Base-by-base conservation (phyloP, 148 eudicot species). In the Tetragonia tetragonoides region DNA sequence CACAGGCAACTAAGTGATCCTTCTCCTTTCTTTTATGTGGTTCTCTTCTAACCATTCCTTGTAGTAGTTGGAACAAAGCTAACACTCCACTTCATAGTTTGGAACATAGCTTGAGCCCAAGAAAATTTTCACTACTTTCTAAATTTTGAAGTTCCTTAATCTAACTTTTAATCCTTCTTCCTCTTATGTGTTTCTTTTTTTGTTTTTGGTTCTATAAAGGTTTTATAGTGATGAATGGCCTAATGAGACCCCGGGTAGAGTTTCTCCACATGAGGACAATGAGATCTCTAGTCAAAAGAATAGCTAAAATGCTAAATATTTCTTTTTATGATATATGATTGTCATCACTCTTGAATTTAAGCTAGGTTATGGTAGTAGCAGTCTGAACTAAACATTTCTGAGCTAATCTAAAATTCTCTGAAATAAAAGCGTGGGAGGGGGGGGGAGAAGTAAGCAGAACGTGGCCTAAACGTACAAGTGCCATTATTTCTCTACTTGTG, bases 61-160 rank as follows among this genome's bases (percentile, higher is more conserved):
- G 67, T 5, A 72, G 18, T 64, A 39, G 67, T 23, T 80, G 85
- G 83, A 66, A 5, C 34, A 80, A 77, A 41, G 74, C 17, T 11
- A 80, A 14, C 49, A 74, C 81, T 54, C 59, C n/a, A 54, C 76
- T 78, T n/a, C 86, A 84, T 68, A 73, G 79, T 18, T 51, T 84
- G 16, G 83, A 80, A 56, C 83, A 84, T 56, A 76, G 79, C 0
- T 57, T 80, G 34, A 80, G 80, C 21, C 78, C 76, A 51, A 77
- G 68, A 76, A 79, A 67, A 76, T 17, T 66, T 71, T 47, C 11
- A 47, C 53, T 47, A 47, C 14, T 34, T 11, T 20, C 15, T 3
- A 24, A 20, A 54, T 61, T 18, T 2, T 39, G 8, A 18, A 0
- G 10, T 2, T 73, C 12, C 12, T 1, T 64, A 20, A 7, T 53